phyloP scores from a whole-genome alignment of 805 yeast species.

The Sugiyamaella chiloensis region DNA sequence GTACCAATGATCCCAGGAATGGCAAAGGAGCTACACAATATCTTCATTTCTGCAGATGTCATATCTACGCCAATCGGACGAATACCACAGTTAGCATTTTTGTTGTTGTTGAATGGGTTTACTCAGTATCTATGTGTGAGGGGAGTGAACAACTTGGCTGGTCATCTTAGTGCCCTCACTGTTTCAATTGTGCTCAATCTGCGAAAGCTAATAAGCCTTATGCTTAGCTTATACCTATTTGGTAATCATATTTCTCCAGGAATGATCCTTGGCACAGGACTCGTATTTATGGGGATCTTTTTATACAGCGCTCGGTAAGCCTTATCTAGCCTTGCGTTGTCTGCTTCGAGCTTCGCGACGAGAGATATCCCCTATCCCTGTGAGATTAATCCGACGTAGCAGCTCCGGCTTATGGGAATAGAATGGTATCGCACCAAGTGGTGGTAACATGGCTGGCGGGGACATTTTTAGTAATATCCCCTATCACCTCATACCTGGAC shows the following conservation, averaged over 20 bases:
- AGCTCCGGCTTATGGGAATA: background rate
- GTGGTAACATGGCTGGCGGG: slow-evolving; percentile 33
- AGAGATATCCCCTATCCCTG: background rate
- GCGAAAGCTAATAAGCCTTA: slow-evolving; percentile 58
- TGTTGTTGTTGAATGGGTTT: slow-evolving; percentile 42
- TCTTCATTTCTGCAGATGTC: slow-evolving; percentile 23
- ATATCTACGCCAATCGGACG: slow-evolving; percentile 16
- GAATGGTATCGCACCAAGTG: background rate
- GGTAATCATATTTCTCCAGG: slow-evolving; percentile 40
- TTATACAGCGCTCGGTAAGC: slow-evolving; percentile 35
- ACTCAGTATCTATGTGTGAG: slow-evolving; percentile 62
- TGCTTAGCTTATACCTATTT: slow-evolving; percentile 54
- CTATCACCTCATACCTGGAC: slow-evolving; percentile 82
- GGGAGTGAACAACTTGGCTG: slow-evolving; percentile 64
- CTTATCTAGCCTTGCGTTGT: too few species aligned
- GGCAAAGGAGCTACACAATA: slow-evolving; percentile 30
- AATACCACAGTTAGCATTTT: slow-evolving; percentile 30
- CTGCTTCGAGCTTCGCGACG: too few species aligned
- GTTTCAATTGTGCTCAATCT: slow-evolving; percentile 58
- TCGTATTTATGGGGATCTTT: slow-evolving; percentile 56
- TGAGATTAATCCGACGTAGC: background rate
- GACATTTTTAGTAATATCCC: slow-evolving; percentile 72
- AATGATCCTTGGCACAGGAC: slow-evolving; percentile 47
- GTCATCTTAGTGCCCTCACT: slow-evolving; percentile 57
- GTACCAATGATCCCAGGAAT: slow-evolving; percentile 37